Evolutionary conservation across 2,329 filamentous ascomycete species (phyloP), one percentile per base, ranked within the genome.

Genomic region (Aureobasidium sp.): DNA sequence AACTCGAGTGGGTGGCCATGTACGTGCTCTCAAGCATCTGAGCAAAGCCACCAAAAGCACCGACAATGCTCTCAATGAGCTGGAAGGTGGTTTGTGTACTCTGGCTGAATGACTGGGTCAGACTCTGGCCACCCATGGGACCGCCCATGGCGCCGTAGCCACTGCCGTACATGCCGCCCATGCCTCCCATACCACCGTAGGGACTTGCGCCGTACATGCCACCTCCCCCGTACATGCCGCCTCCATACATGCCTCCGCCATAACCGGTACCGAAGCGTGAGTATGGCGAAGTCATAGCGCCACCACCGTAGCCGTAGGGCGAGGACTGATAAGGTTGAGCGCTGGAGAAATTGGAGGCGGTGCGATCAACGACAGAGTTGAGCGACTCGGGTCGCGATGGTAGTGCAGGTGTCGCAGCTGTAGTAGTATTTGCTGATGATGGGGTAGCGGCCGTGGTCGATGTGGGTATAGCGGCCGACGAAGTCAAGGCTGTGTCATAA

Each of bases 1-100:
- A 99, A 60, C 91, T 96, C 6, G 92, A 97, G 76, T 99, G 94
- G 0, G 94, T 99, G 34, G 95, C 94, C 95, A 99, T 99, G 71
- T 97, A 99, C 12, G 94, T 97, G 79, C 94, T 97, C 78, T 99
- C 94, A 32, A 99, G 82, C 94, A 99, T 99, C 79, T 99, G 94
- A 13, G 95, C 91, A 73, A 99, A 97, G 0, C 95, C 94, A 24
- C 92, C 92, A 79, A 99, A 99, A 2, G 94, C 92, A 27, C 91
- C 90, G 15, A 99, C 94, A 63, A 99, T 89, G 69, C 92, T 94
- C 78, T 99, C 94, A 57, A 99, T 91, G 82, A 99, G 91, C 80
- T 97, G 94, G 72, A 99, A 99, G 0, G 94, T 99, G 12, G 93
- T 90, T 69, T 94, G 90, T 0, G 95, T 99, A 79, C 89, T 94